Evolutionary conservation across 2,329 filamentous ascomycete genomes (phyloP).

Genomic region (Aspergillus fumigatus): DNA sequence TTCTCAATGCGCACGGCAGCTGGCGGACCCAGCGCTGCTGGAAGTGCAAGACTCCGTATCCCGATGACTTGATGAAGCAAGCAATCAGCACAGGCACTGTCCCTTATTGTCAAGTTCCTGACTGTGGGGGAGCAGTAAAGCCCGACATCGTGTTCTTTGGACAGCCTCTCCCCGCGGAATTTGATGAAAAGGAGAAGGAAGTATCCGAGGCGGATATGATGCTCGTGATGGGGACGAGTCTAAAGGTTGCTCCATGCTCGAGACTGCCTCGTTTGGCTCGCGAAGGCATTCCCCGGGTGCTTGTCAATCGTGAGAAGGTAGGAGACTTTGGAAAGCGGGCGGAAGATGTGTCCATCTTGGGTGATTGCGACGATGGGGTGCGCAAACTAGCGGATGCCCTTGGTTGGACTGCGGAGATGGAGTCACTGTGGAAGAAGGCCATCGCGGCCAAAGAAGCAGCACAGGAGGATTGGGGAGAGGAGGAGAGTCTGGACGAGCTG

Average conservation of each 20-base stretch:
- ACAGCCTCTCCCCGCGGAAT: constrained; percentile 58
- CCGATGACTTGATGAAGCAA: constrained; percentile 63
- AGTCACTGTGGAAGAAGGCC: constrained; percentile 61
- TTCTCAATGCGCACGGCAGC: constrained; percentile 82
- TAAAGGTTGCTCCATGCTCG: constrained; percentile 77
- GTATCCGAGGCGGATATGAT: constrained; percentile 61
- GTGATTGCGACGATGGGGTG: constrained; percentile 71
- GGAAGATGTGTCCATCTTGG: constrained; percentile 73
- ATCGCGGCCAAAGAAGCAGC: constrained; percentile 54
- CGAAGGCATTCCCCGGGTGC: constrained; percentile 60
- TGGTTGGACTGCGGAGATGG: constrained; percentile 75
- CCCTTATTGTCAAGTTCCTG: constrained; percentile 56
- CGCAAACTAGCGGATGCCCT: constrained; percentile 66
- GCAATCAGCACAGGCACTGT: constrained; percentile 62
- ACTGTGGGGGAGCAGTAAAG: constrained; percentile 71
- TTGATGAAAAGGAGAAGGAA: constrained; percentile 51
- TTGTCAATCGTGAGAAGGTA: constrained; percentile 75
- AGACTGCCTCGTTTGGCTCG: constrained; percentile 60
- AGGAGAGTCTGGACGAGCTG: constrained; percentile 48
- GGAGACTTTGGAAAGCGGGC: constrained; percentile 66
- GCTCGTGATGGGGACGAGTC: constrained; percentile 74
- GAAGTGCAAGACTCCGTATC: constrained; percentile 66
- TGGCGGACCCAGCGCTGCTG: constrained; percentile 81
- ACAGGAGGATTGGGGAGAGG: constrained; percentile 27
- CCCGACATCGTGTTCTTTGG: constrained; percentile 87